phyloP scores from a whole-genome alignment of 495 filamentous ascomycete genomes.

The Halenospora varia region DNA sequence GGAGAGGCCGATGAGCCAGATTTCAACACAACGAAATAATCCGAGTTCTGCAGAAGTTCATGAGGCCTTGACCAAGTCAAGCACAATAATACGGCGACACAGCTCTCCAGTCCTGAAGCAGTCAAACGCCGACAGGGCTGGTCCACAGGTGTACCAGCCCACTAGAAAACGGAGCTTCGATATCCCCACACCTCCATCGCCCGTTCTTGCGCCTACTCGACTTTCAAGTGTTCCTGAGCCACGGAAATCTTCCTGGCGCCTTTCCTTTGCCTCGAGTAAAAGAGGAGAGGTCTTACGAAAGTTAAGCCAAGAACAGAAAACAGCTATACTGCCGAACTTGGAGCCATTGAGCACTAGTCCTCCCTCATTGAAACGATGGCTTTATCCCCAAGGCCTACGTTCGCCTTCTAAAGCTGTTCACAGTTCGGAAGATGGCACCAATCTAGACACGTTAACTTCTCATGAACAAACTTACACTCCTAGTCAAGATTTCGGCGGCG shows the following conservation, averaged over 20 bases:
- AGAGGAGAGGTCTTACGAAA: constrained; percentile 18
- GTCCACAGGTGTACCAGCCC: constrained; percentile 2
- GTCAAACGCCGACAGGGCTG: background rate
- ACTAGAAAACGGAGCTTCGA: constrained; percentile 12
- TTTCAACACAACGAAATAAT: background rate
- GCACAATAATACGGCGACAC: constrained; percentile 12
- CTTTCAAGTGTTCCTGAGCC: constrained; percentile 19
- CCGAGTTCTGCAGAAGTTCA: background rate
- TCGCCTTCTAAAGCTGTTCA: constrained; percentile 8
- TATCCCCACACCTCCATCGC: constrained; percentile 16
- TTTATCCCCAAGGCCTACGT: constrained; percentile 16
- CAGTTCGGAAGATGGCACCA: constrained; percentile 6
- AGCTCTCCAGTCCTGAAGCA: constrained; percentile 12
- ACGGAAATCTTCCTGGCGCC: constrained; percentile 24
- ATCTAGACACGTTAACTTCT: constrained; percentile 2
- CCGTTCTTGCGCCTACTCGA: constrained; percentile 10
- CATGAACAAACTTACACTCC: constrained; percentile 2
- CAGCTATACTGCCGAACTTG: background rate
- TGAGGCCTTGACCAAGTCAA: background rate
- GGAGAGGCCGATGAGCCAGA: background rate
- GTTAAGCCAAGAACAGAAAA: constrained; percentile 10
- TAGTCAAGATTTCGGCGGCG: constrained; percentile 22
- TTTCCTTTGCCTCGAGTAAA: constrained; percentile 22
- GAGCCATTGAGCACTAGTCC: background rate
- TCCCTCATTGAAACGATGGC: constrained; percentile 12